Evolutionary conservation across 2,329 filamentous ascomycete genomes (phyloP).

Genomic region (Diaporthe destruens): DNA sequence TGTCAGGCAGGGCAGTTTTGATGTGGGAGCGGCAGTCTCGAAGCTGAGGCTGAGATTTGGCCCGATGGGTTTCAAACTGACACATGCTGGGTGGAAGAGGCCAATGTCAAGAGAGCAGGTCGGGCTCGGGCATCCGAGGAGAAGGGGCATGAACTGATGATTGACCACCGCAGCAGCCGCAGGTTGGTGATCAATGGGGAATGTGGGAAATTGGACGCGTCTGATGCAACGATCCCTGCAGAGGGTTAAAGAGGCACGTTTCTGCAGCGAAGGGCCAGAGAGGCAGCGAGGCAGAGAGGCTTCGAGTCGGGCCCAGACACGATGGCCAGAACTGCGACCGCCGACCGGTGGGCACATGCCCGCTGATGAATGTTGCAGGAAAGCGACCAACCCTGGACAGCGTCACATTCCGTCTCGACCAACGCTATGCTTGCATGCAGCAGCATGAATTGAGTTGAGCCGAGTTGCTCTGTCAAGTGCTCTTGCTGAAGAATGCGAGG

Average conservation of each 20-base stretch:
- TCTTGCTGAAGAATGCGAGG: conserved; percentile 11
- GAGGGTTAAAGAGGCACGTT: background rate
- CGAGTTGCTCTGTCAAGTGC: too few species aligned
- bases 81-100: conserved; percentile 1
- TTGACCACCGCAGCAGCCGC: conserved; percentile 24
- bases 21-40: conserved; percentile 25
- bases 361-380: conserved; percentile 19
- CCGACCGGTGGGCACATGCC: conserved; percentile 29
- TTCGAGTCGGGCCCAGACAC: background rate
- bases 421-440: conserved; percentile 25
- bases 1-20: background rate
- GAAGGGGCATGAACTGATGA: conserved; percentile 26
- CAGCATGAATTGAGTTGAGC: background rate
- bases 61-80: conserved; percentile 24
- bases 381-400: conserved; percentile 13
- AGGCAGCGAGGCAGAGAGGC: conserved; percentile 16
- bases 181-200: conserved; percentile 28
- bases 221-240: conserved; percentile 26
- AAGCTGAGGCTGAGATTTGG: conserved; percentile 29
- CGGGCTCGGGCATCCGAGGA: conserved; percentile 10
- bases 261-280: background rate
- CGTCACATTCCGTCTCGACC: conserved; percentile 31
- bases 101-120: background rate
- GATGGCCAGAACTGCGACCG: conserved; percentile 10
- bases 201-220: conserved; percentile 28